These are phyloP conservation scores for Raphanus hybrid DNA, from an alignment of 441 rosid genomes.

Conservation along the genomic window DNA sequence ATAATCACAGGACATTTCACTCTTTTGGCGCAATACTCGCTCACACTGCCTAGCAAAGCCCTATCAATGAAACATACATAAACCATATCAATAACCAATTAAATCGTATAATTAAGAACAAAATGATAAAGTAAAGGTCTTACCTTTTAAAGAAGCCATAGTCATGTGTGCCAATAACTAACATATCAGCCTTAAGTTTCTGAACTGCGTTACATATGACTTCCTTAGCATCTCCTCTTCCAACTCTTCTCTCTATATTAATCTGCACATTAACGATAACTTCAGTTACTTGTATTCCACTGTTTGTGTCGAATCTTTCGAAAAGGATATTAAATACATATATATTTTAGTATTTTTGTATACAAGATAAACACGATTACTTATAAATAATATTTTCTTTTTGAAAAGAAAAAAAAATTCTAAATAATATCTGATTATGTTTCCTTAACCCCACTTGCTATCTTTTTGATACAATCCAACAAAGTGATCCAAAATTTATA, in stretches of 20 bases:
- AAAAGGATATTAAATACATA: neutral
- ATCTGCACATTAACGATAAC: conserved; percentile 45
- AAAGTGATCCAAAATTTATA: neutral
- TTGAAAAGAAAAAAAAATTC: neutral
- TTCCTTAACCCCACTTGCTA: too few species aligned
- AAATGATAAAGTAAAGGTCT: neutral
- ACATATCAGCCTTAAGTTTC: conserved; percentile 68
- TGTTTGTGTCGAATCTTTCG: neutral
- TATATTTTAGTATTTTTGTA: neutral
- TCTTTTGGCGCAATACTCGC: conserved; percentile 74
- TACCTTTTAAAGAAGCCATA: conserved; percentile 90
- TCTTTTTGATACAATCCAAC: neutral
- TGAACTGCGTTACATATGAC: conserved; percentile 71
- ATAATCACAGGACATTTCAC: conserved; percentile 77
- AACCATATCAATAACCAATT: neutral
- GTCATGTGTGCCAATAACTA: conserved; percentile 92
- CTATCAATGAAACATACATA: conserved; percentile 39
- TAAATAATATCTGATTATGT: neutral
- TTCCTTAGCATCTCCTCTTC: conserved; percentile 82
- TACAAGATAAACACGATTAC: neutral
- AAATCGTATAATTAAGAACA: neutral
- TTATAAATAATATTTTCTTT: too few species aligned
- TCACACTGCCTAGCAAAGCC: conserved; percentile 78
- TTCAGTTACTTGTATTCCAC: neutral
- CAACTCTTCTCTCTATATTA: conserved; percentile 60